Evolutionary conservation across 768 basidiomycete genomes (phyloP).

Genomic region (Leccinellum luteum): DNA sequence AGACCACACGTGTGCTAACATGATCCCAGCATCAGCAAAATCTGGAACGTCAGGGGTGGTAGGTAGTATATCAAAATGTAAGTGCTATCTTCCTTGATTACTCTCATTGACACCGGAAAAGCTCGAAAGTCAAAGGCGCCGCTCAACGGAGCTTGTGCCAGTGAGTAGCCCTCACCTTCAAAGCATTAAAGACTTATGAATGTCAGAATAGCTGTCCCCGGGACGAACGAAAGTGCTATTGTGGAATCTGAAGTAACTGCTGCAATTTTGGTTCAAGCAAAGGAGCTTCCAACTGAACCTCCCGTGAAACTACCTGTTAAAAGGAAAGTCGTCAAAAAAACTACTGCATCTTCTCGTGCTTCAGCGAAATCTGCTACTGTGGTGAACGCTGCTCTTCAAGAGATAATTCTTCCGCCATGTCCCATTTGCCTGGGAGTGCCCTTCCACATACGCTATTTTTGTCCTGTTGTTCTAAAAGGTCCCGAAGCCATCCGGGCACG

Average conservation of each 20-base stretch:
- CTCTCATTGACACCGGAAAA: conserved; percentile 10
- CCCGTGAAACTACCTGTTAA: conserved; percentile 4
- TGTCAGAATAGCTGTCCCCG: conserved; percentile 22
- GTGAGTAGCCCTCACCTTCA: conserved; percentile 11
- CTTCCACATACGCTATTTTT: conserved; percentile 47
- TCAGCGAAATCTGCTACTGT: neutral
- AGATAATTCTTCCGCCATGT: conserved; percentile 29
- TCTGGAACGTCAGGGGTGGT: neutral
- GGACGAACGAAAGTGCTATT: conserved; percentile 15
- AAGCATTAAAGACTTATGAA: conserved; percentile 16
- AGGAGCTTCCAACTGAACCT: conserved; percentile 3
- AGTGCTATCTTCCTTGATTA: neutral
- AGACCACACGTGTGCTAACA: conserved; percentile 1
- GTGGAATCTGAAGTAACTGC: conserved; percentile 19
- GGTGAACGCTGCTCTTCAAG: neutral
- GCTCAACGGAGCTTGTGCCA: conserved; percentile 7
- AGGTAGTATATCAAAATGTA: conserved; percentile 6
- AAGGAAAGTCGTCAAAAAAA: conserved; percentile 7
- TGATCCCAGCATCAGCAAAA: neutral
- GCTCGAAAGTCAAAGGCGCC: neutral
- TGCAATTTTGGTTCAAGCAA: conserved; percentile 15
- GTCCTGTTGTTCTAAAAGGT: conserved; percentile 47
- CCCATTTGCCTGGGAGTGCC: conserved; percentile 45
- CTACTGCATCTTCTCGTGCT: neutral
- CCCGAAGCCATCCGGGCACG: conserved; percentile 43